Percentiles rank a stretch among this genome's conserved stretches.
Evolutionary conservation across 1,284 basidiomycete species (phyloP).

Genomic region (Rhizopogon hawkerae): DNA sequence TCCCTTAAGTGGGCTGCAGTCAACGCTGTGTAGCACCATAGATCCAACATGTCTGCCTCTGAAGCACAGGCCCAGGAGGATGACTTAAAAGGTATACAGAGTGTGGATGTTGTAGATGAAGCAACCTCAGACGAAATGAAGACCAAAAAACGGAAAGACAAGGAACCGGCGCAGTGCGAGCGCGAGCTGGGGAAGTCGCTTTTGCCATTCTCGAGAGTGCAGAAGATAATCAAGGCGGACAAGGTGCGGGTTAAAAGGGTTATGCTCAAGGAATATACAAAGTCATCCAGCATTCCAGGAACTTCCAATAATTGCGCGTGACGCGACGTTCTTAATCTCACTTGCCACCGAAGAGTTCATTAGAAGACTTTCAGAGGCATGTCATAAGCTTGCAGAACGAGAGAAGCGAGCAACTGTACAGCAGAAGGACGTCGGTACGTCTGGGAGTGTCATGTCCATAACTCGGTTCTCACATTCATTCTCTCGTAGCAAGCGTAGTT

Average conservation of each 20-base stretch:
- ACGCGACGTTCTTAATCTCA: constrained; percentile 65
- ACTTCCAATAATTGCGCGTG: constrained; percentile 61
- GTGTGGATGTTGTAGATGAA: neutral
- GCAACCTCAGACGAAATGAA: neutral
- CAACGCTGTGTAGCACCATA: no score
- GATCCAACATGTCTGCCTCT: neutral
- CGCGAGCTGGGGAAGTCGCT: constrained; percentile 56
- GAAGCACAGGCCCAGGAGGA: neutral
- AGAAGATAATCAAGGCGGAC: constrained; percentile 74
- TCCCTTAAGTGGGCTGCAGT: no score
- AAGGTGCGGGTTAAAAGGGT: constrained; percentile 37
- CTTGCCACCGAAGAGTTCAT: constrained; percentile 76
- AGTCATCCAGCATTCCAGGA: constrained; percentile 38
- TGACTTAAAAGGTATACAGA: neutral
- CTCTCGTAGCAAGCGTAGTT: constrained; percentile 44
- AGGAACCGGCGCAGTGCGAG: constrained; percentile 15
- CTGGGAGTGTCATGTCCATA: neutral
- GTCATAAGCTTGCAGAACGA: constrained; percentile 48
- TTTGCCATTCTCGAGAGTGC: constrained; percentile 64
- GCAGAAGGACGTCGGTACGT: constrained; percentile 59
- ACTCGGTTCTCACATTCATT: neutral
- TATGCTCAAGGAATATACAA: constrained; percentile 3
- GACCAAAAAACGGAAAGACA: constrained; percentile 16
- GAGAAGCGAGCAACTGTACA: constrained; percentile 63
- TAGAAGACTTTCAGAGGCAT: constrained; percentile 51